Conservation (phyloP, 805 yeast species). For the Hyphopichia homilentoma region DNA sequence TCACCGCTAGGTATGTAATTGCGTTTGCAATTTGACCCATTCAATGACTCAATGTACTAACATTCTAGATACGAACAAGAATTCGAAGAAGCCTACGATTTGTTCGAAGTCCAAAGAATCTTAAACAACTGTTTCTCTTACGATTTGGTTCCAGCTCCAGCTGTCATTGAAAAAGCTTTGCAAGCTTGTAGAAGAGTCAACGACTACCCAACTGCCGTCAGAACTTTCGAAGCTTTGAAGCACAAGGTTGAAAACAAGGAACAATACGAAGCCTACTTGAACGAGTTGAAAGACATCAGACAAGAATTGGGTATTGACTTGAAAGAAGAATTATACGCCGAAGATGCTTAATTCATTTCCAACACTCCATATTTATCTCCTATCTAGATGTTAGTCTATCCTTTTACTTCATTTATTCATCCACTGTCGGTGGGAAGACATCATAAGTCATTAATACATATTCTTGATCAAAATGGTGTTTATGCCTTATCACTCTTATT, state of each 20-base stretch:
- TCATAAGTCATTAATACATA: no score
- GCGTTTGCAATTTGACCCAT: not conserved
- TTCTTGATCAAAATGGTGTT: no score
- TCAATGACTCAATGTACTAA: conserved; percentile 14
- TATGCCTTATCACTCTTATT: no score
- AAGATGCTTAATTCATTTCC: conserved; percentile 17
- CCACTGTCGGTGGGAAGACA: no score
- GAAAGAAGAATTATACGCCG: conserved; percentile 76
- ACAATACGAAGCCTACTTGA: conserved; percentile 94
- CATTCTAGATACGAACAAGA: conserved; percentile 79
- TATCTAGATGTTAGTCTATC: no score
- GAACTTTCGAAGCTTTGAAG: conserved; percentile 96
- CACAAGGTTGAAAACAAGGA: conserved; percentile 92
- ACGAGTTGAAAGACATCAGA: conserved; percentile 88
- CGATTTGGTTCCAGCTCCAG: conserved; percentile 98
- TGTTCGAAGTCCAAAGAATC: conserved; percentile 67
- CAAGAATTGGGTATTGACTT: conserved; percentile 89
- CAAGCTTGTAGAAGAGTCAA: conserved; percentile 98
- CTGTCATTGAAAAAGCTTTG: conserved; percentile 91
- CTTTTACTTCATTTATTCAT: no score
- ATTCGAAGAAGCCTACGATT: conserved; percentile 61
- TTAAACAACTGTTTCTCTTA: conserved; percentile 97
- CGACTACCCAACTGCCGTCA: conserved; percentile 97
- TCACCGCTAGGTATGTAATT: conserved; percentile 66
- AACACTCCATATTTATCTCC: no score